Base-by-base conservation (phyloP, 805 yeast genomes). In the Saccharomyces kudriavzevii region DNA sequence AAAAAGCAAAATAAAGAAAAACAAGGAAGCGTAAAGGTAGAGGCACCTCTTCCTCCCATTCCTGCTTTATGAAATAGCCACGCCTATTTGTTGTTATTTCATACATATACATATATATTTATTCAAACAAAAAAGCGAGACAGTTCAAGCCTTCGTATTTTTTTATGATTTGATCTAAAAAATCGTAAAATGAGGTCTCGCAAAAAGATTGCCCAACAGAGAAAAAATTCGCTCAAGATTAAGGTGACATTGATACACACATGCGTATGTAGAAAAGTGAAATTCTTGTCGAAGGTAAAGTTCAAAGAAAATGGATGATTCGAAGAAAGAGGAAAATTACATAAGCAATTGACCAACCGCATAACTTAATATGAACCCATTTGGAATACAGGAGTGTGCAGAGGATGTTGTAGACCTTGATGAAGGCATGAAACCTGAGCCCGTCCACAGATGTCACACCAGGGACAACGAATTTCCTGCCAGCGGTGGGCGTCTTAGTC, bases 1-100 rank as follows among this genome's bases (percentile, higher is more conserved):
- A 84, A 83, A 43, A 84, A 52, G 22, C 22, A 45, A 20, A 54
- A 52, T 13, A 54, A 54, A 28, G 14, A 47, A 49, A 55, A 24
- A 22, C 43, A 26, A 29, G 47, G 14, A 26, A 22, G 8, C n/a
- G 2, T 10, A 45, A n/a, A 9, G n/a, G n/a, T 6, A 45, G 28
- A 45, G 14, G 20, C 17, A 4, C 29, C 29, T 45, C 27, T 25
- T 24, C 27, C 29, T 25, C 20, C 48, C 14, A 14, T 27, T 31
- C 45, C 47, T 5, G 43, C 11, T 45, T 45, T 6, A 24, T 13
- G 17, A 43, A 10, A 45, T 9, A n/a, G 13, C 17, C 4, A 10
- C 22, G 22, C 22, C 8, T n/a, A 45, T 26, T n/a, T n/a, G 10
- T 9, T 6, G 13, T 27, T 8, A 25, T 26, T 9, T 22, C n/a